Base-by-base conservation (phyloP, 2,329 filamentous ascomycete genomes). In the Sporothrix inflata region DNA sequence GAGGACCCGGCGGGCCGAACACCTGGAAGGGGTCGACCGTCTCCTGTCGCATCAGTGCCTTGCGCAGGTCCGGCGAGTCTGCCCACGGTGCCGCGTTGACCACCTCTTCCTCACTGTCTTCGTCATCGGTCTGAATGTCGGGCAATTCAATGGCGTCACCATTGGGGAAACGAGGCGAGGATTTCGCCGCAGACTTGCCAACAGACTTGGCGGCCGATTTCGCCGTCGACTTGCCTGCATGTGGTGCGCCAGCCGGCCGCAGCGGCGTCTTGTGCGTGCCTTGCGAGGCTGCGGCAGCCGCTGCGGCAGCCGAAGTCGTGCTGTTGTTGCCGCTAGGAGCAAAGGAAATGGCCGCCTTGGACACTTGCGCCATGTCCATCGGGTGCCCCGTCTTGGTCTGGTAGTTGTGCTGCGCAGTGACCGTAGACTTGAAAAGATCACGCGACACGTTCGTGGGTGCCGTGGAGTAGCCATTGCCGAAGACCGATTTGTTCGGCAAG, bases 71-170 rank as follows among this genome's bases (percentile, higher is more conserved):
- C 12, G 95, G 94, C 2, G 93, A 93, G 78, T 97, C 92, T 4
- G 94, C 94, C 96, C 96, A 99, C 8, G 89, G 88, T 2, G 94
- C 92, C 19, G 93, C 88, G 70, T 78, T 79, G 40, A 82, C 78
- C 30, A 81, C 78, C 65, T 86, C 83, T 45, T 74, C 71, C 27
- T 86, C 86, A 45, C 83, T 83, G 73, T 97, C 93, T 77, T 97
- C 94, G 40, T 94, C 94, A 79, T 99, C 97, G 1, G 96, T 98
- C 75, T 94, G 90, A 76, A 99, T 98, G 76, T 99, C 96, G 0
- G 96, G 95, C 3, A 99, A 88, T 76, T 96, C 92, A 77, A 99
- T 98, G 69, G 88, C 89, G 73, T 99, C 96, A 74, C 94, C 94
- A 76, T 94, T 95, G 74, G 91, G 92, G 82, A 97, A 97, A 69